Conservation (phyloP, 495 filamentous ascomycete species). For the Extremus antarcticus region DNA sequence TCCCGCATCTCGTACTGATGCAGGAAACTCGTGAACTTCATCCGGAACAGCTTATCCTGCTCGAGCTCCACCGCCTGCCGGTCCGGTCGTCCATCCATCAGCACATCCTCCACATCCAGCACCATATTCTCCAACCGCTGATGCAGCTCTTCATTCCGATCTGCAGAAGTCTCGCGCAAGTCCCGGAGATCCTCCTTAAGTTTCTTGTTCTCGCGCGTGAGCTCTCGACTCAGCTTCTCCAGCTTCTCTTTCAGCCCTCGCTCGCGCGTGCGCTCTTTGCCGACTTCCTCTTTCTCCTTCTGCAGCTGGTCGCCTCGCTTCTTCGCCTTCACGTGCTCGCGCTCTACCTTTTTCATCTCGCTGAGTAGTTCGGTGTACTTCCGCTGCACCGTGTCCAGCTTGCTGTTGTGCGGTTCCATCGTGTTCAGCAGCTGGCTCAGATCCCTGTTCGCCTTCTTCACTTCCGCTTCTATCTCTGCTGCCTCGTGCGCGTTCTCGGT, state of each 20-base stretch:
- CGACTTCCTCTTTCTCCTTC: conserved; percentile 86
- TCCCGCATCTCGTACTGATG: conserved; percentile 95
- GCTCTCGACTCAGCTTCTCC: conserved; percentile 84
- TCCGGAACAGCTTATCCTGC: conserved; percentile 54
- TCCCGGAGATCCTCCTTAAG: conserved; percentile 94
- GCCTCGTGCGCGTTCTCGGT: conserved; percentile 93
- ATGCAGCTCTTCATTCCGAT: conserved; percentile 72
- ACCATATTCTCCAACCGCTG: conserved; percentile 66
- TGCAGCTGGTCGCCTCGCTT: conserved; percentile 90
- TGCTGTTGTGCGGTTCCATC: conserved; percentile 59
- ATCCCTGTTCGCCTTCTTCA: conserved; percentile 88
- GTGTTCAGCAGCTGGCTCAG: conserved; percentile 68
- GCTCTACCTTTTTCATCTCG: conserved; percentile 89
- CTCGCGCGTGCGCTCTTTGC: conserved; percentile 78
- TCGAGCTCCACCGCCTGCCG: conserved; percentile 42
- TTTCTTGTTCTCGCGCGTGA: conserved; percentile 93
- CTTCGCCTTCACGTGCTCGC: conserved; percentile 88
- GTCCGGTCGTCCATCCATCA: conserved; percentile 65
- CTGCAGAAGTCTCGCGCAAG: conserved; percentile 69
- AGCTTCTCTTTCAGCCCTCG: conserved; percentile 83
- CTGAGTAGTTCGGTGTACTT: conserved; percentile 82
- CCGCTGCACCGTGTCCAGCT: conserved; percentile 79
- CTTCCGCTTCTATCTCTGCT: conserved; percentile 80
- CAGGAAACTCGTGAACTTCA: conserved; percentile 82
- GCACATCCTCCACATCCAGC: conserved; percentile 67